Evolutionary conservation across 106 monocot genomes (phyloP).

Genomic region (Narthecium ossifragum): DNA sequence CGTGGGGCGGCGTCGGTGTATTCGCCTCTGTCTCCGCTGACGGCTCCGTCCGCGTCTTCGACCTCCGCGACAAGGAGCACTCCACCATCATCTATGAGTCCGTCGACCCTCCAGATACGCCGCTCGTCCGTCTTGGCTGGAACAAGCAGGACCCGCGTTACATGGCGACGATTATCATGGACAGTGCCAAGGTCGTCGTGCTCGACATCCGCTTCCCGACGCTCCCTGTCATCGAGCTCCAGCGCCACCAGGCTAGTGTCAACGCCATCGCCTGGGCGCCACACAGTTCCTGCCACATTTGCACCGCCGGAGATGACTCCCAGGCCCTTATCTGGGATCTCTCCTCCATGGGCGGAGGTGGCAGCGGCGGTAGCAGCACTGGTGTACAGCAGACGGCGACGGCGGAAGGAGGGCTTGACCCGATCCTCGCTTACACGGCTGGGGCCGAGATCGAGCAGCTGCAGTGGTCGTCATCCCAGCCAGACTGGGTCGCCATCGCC

Average conservation of each 20-base stretch:
- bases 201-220: conserved; percentile 96
- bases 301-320: conserved; percentile 92
- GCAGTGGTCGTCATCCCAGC: conserved; percentile 95
- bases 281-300: conserved; percentile 96
- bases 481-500: conserved; percentile 95
- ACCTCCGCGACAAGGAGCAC: conserved; percentile 96
- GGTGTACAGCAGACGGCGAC: conserved; percentile 17
- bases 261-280: conserved; percentile 99
- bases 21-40: conserved; percentile 98
- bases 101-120: conserved; percentile 71
- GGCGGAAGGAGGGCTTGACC: conserved; percentile 73
- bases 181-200: conserved; percentile 94
- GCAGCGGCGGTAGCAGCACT: conserved; percentile 6
- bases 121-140: conserved; percentile 87
- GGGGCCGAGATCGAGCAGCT: conserved; percentile 98
- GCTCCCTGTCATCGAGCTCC: conserved; percentile 91
- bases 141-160: conserved; percentile 97
- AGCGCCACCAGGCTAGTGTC: conserved; percentile 82
- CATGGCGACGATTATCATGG: conserved; percentile 99
- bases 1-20: conserved; percentile 96
- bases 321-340: conserved; percentile 97
- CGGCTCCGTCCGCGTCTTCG: conserved; percentile 93
- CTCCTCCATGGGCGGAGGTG: conserved; percentile 68
- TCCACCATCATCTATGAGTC: conserved; percentile 99
- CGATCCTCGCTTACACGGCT: conserved; percentile 75